Evolutionary conservation across 1,284 basidiomycete species (phyloP), one percentile per base, ranked within the genome.

Genomic region (Boletus subluridellus): DNA sequence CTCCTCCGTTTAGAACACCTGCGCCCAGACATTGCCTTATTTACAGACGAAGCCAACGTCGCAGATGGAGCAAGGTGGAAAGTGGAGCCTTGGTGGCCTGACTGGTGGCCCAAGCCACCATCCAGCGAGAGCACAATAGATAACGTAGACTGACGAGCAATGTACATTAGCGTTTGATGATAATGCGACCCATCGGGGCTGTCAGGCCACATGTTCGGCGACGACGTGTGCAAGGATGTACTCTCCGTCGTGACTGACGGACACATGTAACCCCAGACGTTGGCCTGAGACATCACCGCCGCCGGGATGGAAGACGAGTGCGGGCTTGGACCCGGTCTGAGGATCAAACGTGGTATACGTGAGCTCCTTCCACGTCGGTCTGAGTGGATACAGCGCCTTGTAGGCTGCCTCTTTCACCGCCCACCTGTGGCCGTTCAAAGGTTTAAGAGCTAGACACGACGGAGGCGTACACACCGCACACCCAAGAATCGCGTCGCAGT

Each of bases 381-480:
- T 76, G 44, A 80, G 67, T 2, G 90, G 87, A 65, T 86, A 92
- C 56, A 94, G 68, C 0, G 94, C 92, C 72, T 97, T 96, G 78
- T 94, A 95, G 0, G 89, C 86, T 0, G 94, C 92, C 76, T 96
- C 94, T 69, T 97, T 97, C 38, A 90, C 79, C 48, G 86, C 82
- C 90, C 90, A 94, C 37, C 91, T 94, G 59, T 26, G 6, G n/a
- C 11, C 11, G 12, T 48, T 59, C 12, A 60, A 38, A 24, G 26
- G 15, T 5, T 5, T 35, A 26, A 38, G 21, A 10, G 32, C 38
- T 32, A 2, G 12, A 39, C 37, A 32, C 5, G 32, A 47, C 49
- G 37, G 54, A 17, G 15, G 14, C 24, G 49, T 26, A 58, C 48
- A 35, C 70, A 90, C 89, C 89, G 79, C 41, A 90, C 89, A 42